phyloP scores from a whole-genome alignment of 1,284 basidiomycete genomes.

The Leccinum huronense region DNA sequence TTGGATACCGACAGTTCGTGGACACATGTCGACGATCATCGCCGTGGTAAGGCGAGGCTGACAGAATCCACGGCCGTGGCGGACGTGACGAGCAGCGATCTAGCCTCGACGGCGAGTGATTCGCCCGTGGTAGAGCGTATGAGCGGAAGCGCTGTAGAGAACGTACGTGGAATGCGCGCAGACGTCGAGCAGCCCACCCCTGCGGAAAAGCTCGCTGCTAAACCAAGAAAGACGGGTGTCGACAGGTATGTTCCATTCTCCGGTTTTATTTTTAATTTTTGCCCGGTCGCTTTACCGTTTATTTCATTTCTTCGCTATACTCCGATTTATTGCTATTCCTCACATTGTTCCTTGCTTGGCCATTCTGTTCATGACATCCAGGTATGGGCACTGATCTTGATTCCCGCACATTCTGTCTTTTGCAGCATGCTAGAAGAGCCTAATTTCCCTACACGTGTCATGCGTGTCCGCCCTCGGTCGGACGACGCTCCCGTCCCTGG shows the following conservation, averaged over 20 bases:
- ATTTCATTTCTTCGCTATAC: not conserved
- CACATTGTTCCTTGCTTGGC: not conserved
- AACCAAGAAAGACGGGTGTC: slow-evolving; percentile 58
- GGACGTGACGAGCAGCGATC: slow-evolving; percentile 51
- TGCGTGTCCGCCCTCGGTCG: slow-evolving; percentile 56
- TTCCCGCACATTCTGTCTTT: slow-evolving; percentile 14
- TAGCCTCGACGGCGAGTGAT: slow-evolving; percentile 52
- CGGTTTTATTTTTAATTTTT: not conserved
- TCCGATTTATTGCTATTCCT: not conserved
- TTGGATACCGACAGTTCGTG: slow-evolving; percentile 45
- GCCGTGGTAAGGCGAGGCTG: slow-evolving; percentile 14
- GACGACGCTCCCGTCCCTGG: slow-evolving; percentile 59
- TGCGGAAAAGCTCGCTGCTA: slow-evolving; percentile 59
- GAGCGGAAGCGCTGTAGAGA: slow-evolving; percentile 34
- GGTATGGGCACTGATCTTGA: slow-evolving; percentile 15
- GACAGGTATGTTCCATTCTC: slow-evolving; percentile 46
- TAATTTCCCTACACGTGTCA: slow-evolving; percentile 59
- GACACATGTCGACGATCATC: slow-evolving; percentile 47
- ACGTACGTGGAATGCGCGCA: slow-evolving; percentile 25
- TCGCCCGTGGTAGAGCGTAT: slow-evolving; percentile 50
- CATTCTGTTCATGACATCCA: not conserved
- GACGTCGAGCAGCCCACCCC: slow-evolving; percentile 43
- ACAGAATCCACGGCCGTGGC: slow-evolving; percentile 21
- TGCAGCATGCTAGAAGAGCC: slow-evolving; percentile 61
- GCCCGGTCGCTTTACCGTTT: not conserved